Evolutionary conservation across 805 yeast genomes (phyloP), one percentile per base, ranked within the genome.

Genomic region (Wickerhamomyces hampshirensis): DNA sequence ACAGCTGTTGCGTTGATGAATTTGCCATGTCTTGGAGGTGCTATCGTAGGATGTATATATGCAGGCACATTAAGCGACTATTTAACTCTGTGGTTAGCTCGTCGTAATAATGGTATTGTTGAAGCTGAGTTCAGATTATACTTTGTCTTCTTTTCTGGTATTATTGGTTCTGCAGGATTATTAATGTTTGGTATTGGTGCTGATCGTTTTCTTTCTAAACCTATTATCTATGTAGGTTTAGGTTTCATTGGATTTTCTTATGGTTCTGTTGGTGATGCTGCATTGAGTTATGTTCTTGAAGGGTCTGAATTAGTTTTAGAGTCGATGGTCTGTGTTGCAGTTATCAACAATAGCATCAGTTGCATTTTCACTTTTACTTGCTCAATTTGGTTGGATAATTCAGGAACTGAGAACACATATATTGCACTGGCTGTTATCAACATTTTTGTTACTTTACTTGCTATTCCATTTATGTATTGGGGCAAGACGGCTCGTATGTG

Each of bases 1-100:
- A 68, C 72, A 5, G 84, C 79, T 26, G 85, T 84, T 18, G 88
- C 87, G 0, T 51, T 83, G 28, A 81, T 83, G 88, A 82, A 83
- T 48, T 66, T 83, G 16, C 88, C 91, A 0, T 71, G 80, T 38
- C 61, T 77, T 28, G 69, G 77, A 33, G 86, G 86, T 30, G 82
- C 86, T 2, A 55, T 75, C 19, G 63, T 80, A 40, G 86, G 85
- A 4, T 79, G 84, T 66, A 44, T 77, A 18, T 74, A 75, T 44
- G 83, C 85, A 2, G 85, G 86, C 42, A 51, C 66, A 18, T 34
- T 77, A 17, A 71, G 80, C 18, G 86, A 80, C 52, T 63, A 69
- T 53, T 75, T 77, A 54, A 81, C 79, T 10, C 53, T 75, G 14
- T 71, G 75, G 75, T 55, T 73, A 63, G 81, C 85, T 4, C 75